Evolutionary conservation across 768 basidiomycete species (phyloP).

Genomic region (Cytidiella melzeri): DNA sequence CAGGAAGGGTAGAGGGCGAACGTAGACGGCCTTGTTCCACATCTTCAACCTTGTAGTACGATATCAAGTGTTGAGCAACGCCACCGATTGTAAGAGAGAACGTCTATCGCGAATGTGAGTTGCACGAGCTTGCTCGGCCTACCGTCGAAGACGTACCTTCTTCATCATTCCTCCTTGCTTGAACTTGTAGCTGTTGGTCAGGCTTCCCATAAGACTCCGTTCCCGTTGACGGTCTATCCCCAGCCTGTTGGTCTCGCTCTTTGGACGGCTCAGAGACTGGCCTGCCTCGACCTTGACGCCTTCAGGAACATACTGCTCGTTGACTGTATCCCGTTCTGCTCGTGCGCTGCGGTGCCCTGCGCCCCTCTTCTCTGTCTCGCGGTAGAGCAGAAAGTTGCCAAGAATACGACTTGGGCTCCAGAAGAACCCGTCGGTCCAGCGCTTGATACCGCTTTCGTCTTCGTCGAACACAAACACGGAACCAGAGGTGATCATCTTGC

Average conservation of each 20-base stretch:
- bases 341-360: constrained; percentile 53
- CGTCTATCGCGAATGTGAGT: constrained; percentile 44
- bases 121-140: background rate
- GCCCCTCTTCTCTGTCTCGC: constrained; percentile 84
- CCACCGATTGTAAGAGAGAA: constrained; percentile 85
- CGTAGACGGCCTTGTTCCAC: constrained; percentile 85
- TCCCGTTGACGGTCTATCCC: constrained; percentile 70
- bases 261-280: constrained; percentile 58
- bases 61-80: constrained; percentile 87
- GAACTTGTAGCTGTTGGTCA: constrained; percentile 93
- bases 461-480: constrained; percentile 98
- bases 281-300: constrained; percentile 21
- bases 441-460: constrained; percentile 94
- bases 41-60: constrained; percentile 91
- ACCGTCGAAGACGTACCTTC: constrained; percentile 54
- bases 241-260: constrained; percentile 39
- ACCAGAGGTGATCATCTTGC: constrained; percentile 88
- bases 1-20: constrained; percentile 81
- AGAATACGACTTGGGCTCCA: constrained; percentile 93
- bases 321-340: constrained; percentile 31
- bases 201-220: constrained; percentile 77
- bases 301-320: constrained; percentile 19
- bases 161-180: constrained; percentile 93
- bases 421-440: constrained; percentile 96
- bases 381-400: constrained; percentile 93